These are phyloP conservation scores for Orychophragmus violaceus DNA, from an alignment of 345 rosid genomes.

Conservation along the genomic window DNA sequence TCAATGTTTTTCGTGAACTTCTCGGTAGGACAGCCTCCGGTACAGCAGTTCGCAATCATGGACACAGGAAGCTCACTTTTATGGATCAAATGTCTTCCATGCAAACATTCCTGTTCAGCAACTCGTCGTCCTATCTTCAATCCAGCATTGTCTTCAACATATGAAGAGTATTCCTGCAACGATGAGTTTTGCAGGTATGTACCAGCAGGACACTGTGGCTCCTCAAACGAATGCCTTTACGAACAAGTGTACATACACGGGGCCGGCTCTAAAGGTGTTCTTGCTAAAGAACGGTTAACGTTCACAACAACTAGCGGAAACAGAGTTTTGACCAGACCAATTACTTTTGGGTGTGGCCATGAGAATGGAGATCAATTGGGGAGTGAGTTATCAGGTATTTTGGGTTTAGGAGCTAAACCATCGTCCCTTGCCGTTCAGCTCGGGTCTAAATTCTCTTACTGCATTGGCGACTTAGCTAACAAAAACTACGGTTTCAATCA, in stretches of 20 bases:
- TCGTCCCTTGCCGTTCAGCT: slow-evolving; percentile 41
- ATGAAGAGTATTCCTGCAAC: slow-evolving; percentile 28
- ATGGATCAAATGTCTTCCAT: slow-evolving; percentile 55
- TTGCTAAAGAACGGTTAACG: slow-evolving; percentile 41
- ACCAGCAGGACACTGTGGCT: slow-evolving; percentile 21
- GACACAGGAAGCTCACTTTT: slow-evolving; percentile 62
- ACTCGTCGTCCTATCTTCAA: slow-evolving; percentile 21
- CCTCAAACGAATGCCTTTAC: slow-evolving; percentile 33
- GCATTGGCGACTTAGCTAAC: slow-evolving; percentile 40
- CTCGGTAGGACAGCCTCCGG: slow-evolving; percentile 55
- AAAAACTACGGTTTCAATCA: slow-evolving; percentile 36
- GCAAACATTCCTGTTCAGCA: slow-evolving; percentile 23
- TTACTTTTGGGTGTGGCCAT: slow-evolving; percentile 49
- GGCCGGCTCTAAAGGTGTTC: slow-evolving; percentile 34
- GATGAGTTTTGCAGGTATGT: slow-evolving; percentile 24
- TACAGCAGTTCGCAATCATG: slow-evolving; percentile 44
- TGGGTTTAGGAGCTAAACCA: slow-evolving; percentile 41
- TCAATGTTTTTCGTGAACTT: slow-evolving; percentile 37
- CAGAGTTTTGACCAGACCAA: slow-evolving; percentile 21
- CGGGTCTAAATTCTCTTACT: slow-evolving; percentile 52
- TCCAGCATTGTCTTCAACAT: slow-evolving; percentile 48
- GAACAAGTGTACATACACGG: slow-evolving; percentile 29
- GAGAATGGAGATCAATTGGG: slow-evolving; percentile 33
- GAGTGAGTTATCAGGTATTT: slow-evolving; percentile 33
- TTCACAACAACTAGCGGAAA: slow-evolving; percentile 35